Conservation (phyloP, 495 filamentous ascomycete species). For the Parmelia sp. region DNA sequence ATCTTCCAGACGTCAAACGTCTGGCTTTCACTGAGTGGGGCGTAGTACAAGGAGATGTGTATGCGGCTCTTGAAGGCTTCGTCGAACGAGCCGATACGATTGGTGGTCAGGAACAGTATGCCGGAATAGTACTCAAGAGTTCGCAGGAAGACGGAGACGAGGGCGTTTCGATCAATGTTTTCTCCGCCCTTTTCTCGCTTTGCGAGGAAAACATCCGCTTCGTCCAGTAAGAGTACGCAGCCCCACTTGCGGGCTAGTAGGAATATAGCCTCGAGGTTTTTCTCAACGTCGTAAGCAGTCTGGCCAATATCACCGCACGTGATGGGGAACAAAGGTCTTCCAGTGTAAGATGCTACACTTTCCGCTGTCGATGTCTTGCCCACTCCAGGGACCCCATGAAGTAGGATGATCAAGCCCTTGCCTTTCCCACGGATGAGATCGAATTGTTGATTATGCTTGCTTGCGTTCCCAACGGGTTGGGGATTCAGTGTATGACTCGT, state of each 20-base stretch:
- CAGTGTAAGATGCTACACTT: conserved; percentile 29
- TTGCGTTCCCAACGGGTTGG: not conserved
- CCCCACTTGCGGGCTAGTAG: conserved; percentile 22
- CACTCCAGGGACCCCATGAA: conserved; percentile 46
- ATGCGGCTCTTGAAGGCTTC: conserved; percentile 47
- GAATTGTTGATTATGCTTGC: not conserved
- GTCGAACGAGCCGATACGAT: conserved; percentile 40
- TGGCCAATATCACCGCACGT: conserved; percentile 27
- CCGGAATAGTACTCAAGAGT: conserved; percentile 51
- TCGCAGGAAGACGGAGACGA: conserved; percentile 44
- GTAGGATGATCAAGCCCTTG: conserved; percentile 46
- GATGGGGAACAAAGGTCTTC: conserved; percentile 30
- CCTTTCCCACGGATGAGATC: conserved; percentile 35
- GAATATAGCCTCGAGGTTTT: conserved; percentile 40
- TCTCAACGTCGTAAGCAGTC: conserved; percentile 14
- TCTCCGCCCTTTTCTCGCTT: conserved; percentile 34
- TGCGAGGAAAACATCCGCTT: conserved; percentile 39
- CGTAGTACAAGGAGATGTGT: conserved; percentile 31
- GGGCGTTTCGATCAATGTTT: conserved; percentile 24
- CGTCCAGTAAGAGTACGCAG: conserved; percentile 52
- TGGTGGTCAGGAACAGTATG: conserved; percentile 53
- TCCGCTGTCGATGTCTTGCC: conserved; percentile 38
- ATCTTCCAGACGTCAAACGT: conserved; percentile 14
- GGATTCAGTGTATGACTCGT: not conserved
- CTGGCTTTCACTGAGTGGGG: conserved; percentile 5